Base-by-base conservation (phyloP, 129 eudicot genomes). In the Scalesia atractyloides region DNA sequence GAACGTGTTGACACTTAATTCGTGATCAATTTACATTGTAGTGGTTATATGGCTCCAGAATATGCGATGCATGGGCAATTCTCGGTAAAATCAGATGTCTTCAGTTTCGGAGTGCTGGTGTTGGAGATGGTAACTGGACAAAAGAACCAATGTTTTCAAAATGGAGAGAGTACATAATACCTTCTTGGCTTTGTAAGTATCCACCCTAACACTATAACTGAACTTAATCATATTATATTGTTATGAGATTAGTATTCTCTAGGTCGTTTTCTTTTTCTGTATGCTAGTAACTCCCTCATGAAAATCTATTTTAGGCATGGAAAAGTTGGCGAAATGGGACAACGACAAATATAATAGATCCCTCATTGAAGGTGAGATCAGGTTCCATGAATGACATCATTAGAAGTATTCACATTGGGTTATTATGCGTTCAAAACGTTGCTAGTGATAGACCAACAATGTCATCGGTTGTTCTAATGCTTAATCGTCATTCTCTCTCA, bases 141-240 rank as follows among this genome's bases (percentile, higher is more conserved):
- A 19, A 56, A 20, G 30, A 56, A 56, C 61, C 61, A 19, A 5
- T 56, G 33, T 9, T 56, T 56, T 56, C 5, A 19, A 0, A 18
- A 19, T 11, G 33, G 7, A 56, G 34, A 56, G 30, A 20, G 61
- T 14, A 56, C 14, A 3, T 0, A 56, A 56, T 19, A 18, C 14
- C 61, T 56, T 56, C 61, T 19, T 19, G 33, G 34, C 9, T 56
- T 56, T 56, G 61, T 56, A 56, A 56, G 61, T 9, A 56, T 56
- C 61, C 15, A 18, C 30, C 11, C 11, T 19, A 12, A 5, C 33
- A 8, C 7, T 1, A 4, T 19, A 56, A 19, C 33, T 56, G 19
- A 53, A 16, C 24, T 16, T 52, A 6, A 17, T 19, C 3, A 20
- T 9, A 19, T 19, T 56, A 0, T 56, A 19, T 56, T 9, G 9